These are phyloP conservation scores for Globisporangium apiculatum DNA, from an alignment of 352 stramenopile genomes.

Conservation along the genomic window DNA sequence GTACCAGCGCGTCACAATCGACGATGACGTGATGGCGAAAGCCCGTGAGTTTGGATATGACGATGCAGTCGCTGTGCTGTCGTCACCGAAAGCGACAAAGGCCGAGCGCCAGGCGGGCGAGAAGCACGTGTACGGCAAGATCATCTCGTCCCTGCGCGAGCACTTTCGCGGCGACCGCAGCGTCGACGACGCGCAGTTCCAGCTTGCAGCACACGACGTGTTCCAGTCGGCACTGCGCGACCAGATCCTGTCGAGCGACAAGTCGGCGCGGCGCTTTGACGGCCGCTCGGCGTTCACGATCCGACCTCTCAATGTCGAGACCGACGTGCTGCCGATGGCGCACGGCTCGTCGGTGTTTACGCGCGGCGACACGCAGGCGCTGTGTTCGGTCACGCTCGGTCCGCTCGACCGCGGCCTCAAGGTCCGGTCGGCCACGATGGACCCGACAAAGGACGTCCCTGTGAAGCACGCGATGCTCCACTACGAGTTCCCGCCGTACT, in stretches of 20 bases:
- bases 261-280: slow-evolving; percentile 66
- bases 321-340: slow-evolving; percentile 81
- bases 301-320: slow-evolving; percentile 81
- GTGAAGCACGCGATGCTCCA: slow-evolving; percentile 93
- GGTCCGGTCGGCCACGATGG: slow-evolving; percentile 50
- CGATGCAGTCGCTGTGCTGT: slow-evolving; percentile 30
- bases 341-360: slow-evolving; percentile 87
- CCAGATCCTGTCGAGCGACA: slow-evolving; percentile 46
- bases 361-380: slow-evolving; percentile 84
- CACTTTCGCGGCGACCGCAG: slow-evolving; percentile 27
- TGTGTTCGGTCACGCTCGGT: slow-evolving; percentile 88
- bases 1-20: slow-evolving; percentile 41
- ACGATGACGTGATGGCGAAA: slow-evolving; percentile 40
- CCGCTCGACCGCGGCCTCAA: slow-evolving; percentile 67
- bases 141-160: slow-evolving; percentile 53
- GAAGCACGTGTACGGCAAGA: slow-evolving; percentile 58
- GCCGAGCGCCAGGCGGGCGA: slow-evolving; percentile 56
- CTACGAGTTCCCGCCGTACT: slow-evolving; percentile 98
- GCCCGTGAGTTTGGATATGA: slow-evolving; percentile 50
- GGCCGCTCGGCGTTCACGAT: slow-evolving; percentile 77
- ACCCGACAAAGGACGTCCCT: slow-evolving; percentile 30
- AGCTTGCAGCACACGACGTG: slow-evolving; percentile 68
- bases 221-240: slow-evolving; percentile 71
- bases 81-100: slow-evolving; percentile 37
- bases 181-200: slow-evolving; percentile 42